Base-by-base conservation (phyloP, 345 rosid genomes). In the Eutrema japonicum region DNA sequence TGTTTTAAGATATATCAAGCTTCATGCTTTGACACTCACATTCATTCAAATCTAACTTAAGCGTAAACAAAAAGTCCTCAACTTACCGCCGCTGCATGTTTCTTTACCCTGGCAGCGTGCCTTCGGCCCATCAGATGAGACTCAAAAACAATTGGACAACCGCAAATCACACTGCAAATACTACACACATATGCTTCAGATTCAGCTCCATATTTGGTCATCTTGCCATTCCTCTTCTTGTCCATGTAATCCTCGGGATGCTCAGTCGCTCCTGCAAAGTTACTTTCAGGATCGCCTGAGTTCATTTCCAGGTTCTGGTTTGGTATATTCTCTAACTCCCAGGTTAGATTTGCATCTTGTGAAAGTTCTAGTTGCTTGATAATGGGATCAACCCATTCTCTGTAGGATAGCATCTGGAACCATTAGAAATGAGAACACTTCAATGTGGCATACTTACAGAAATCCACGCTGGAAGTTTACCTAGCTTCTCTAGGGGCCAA, bases 321-420 rank as follows among this genome's bases (percentile, higher is more conserved):
- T 16, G 30, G 46, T 16, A 57, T 10, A 12, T 16, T 41, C 74
- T 85, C 68, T 46, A 79, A 54, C 78, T 79, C 79, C 70, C 64
- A 78, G 54, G 64, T 77, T 22, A 74, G 71, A 37, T 45, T 68
- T 65, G 79, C 71, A 66, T 77, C 78, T 11, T 82, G 68, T 57
- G 76, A 78, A 68, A 72, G 52, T 37, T 80, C 76, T 56, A 82
- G 75, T 66, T 71, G 71, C 26, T 83, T 72, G 73, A 85, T 66
- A 43, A 80, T 46, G 16, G 27, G 68, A 70, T 71, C 78, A 14
- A 83, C 60, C 47, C 45, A 74, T 78, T 80, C 88, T 27, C 85
- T 75, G 52, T 61, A 61, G 65, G 46, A 48, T 10, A 64, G 45
- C 9, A 64, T 64, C 11, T 40, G 4, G 2, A 6, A 64, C 55